These are phyloP conservation scores for Arachis stenosperma DNA, from an alignment of 306 rosid genomes.

Conservation along the genomic window DNA sequence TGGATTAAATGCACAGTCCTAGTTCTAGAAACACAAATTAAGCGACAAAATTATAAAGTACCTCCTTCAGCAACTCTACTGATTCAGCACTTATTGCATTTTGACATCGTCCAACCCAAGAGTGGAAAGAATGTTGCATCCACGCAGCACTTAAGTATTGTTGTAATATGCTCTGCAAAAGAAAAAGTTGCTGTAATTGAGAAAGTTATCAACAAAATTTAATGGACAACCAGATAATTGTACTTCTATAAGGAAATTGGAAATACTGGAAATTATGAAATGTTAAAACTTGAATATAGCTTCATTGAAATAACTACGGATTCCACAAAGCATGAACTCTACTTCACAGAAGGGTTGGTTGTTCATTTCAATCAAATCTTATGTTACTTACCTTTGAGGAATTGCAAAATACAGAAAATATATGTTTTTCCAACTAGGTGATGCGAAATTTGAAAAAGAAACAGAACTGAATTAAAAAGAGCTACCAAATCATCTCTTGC, in stretches of 20 bases:
- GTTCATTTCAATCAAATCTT: slow-evolving; percentile 31
- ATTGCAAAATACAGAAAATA: not conserved
- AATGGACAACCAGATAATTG: slow-evolving; percentile 11
- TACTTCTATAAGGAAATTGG: slow-evolving; percentile 25
- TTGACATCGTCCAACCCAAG: slow-evolving; percentile 68
- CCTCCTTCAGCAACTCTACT: slow-evolving; percentile 81
- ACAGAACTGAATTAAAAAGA: slow-evolving; percentile 9
- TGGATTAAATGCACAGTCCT: not conserved
- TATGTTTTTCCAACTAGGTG: slow-evolving; percentile 1
- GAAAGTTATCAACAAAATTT: slow-evolving; percentile 5
- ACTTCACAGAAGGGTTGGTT: not conserved
- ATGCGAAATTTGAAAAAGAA: slow-evolving; percentile 6
- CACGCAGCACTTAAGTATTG: slow-evolving; percentile 61
- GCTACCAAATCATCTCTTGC: slow-evolving; percentile 5
- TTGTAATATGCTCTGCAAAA: slow-evolving; percentile 64
- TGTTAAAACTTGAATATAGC: slow-evolving; percentile 11
- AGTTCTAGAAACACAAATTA: not conserved
- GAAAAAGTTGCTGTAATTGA: slow-evolving; percentile 26
- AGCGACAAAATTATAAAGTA: slow-evolving; percentile 41
- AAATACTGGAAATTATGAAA: slow-evolving; percentile 5
- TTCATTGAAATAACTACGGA: not conserved
- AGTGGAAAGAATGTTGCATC: slow-evolving; percentile 55
- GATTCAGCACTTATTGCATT: slow-evolving; percentile 73
- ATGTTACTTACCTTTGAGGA: no score
- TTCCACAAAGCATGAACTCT: not conserved